Evolutionary conservation across 2,329 filamentous ascomycete species (phyloP), one percentile per base, ranked within the genome.

Genomic region (Sphaerulina vaccinii): DNA sequence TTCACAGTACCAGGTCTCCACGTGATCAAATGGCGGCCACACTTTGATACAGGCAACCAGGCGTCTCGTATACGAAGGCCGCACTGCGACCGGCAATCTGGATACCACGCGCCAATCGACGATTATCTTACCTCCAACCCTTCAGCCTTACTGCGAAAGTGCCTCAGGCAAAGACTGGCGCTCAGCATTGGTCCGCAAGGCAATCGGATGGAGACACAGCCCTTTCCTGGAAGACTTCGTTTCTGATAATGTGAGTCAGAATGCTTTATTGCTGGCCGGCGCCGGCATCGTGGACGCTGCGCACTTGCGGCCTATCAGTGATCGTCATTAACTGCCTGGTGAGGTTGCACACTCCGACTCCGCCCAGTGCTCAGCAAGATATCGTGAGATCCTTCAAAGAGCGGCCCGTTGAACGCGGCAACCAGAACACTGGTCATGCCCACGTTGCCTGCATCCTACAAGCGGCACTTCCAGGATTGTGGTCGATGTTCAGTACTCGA

Each of bases 91-190:
- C 18, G 23, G 41, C 10, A 15, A 27, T 16, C 41, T 19, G 23
- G 27, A 15, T 4, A 22, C 18, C 27, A 5, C 10, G 27, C 3
- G 19, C 36, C 19, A 11, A 39, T 8, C 5, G 18, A 6, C 10
- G 16, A 3, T 11, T 5, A 8, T 18, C 8, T 21, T 21, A 13
- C 2, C 11, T 39, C 36, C 10, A 11, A n/a, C 32, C 44, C 22
- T 47, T 37, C 44, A 47, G 44, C 44, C 44, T 47, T 38, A 35
- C 44, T 39, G 43, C 24, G 9, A 5, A 13, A 24, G 18, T 47
- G 44, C 33, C 44, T 47, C 5, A 47, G 44, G 44, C 44, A 15
- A 13, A 13, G 11, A n/a, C n/a, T 7, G n/a, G 13, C 22, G 16
- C 35, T 15, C 16, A 9, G 35, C 35, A 8, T 11, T 39, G 36